Base-by-base conservation (phyloP, 2,329 filamentous ascomycete genomes). In the Truncatella angustata region DNA sequence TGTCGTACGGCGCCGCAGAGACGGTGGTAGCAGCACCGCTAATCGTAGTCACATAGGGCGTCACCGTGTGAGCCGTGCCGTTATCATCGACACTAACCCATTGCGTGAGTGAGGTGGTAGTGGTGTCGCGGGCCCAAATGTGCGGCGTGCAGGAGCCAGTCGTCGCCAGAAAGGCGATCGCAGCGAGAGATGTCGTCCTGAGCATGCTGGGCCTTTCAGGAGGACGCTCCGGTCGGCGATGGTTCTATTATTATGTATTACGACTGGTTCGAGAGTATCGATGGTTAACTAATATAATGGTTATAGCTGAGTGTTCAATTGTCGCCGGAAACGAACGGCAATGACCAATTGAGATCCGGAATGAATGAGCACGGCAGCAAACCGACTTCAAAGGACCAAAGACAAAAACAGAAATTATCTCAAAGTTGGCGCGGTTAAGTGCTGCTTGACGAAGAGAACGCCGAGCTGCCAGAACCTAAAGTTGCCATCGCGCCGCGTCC, bases 71-170 rank as follows among this genome's bases (percentile, higher is more conserved):
- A 20, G 78, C 72, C 30, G 66, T 66, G 58, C 75, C 76, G 39
- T 76, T 69, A 47, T 73, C 70, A 61, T 75, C 69, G 54, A 83
- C 75, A 4, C 70, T 72, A 43, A 82, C 75, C 80, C 80, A 84
- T 30, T 74, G 70, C 18, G 72, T 73, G 5, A 73, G 72, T n/a
- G n/a, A n/a, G n/a, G n/a, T n/a, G 37, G 68, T 65, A n/a, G 63
- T 63, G 43, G 66, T 56, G 23, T 54, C 54, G 45, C 46, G 53
- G 36, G 60, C 39, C n/a, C 16, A 18, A 18, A 51, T 26, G 37
- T 65, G 63, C n/a, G 64, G 63, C 20, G 59, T 46, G 12, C 63
- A 63, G 23, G 57, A 56, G 11, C 53, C 56, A 6, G 61, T 47
- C n/a, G 62, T 57, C 21, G 60, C 57, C 53, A 66, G 58, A 57